These are phyloP conservation scores for Luzula sylvatica DNA, from an alignment of 176 grass and related monocot species.

Conservation along the genomic window DNA sequence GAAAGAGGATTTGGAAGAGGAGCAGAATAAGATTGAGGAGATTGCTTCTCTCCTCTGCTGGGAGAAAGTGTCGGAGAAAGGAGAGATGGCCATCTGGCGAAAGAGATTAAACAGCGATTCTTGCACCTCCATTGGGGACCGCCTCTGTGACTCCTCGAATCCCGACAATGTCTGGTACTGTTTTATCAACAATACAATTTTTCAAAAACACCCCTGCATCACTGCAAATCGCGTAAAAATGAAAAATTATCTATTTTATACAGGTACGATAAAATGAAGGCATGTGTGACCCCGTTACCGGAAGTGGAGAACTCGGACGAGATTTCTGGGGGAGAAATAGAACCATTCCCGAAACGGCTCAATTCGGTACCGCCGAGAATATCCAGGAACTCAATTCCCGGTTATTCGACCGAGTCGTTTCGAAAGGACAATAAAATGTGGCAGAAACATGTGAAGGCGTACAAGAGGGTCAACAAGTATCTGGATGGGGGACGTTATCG, in stretches of 20 bases:
- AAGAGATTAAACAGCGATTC: conserved; percentile 60
- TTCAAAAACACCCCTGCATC: too few relatives aligned
- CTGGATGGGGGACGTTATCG: conserved; percentile 65
- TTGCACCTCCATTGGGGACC: conserved; percentile 47
- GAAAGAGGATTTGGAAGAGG: conserved; percentile 67
- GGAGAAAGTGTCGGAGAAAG: conserved; percentile 82
- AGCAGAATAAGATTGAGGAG: conserved; percentile 88
- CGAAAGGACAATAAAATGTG: conserved; percentile 65
- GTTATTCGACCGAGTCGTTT: conserved; percentile 49
- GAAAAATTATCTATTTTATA: too few relatives aligned
- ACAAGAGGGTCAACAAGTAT: conserved; percentile 73
- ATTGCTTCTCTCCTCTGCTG: conserved; percentile 71
- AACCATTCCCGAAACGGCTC: conserved; percentile 71
- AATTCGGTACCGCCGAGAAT: conserved; percentile 73
- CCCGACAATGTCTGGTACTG: conserved; percentile 81
- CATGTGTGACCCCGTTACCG: conserved; percentile 74
- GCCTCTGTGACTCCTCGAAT: conserved; percentile 61
- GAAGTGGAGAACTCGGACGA: conserved; percentile 42
- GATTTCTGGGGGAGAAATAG: conserved; percentile 60
- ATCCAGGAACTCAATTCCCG: conserved; percentile 43
- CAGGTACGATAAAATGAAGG: conserved; percentile 78
- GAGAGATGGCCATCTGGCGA: conserved; percentile 86
- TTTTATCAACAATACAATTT: not conserved
- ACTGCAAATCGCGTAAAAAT: too few relatives aligned
- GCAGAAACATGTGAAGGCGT: conserved; percentile 73